phyloP scores from a whole-genome alignment of 2,329 filamentous ascomycete genomes.

The Cytospora paraplurivora region DNA sequence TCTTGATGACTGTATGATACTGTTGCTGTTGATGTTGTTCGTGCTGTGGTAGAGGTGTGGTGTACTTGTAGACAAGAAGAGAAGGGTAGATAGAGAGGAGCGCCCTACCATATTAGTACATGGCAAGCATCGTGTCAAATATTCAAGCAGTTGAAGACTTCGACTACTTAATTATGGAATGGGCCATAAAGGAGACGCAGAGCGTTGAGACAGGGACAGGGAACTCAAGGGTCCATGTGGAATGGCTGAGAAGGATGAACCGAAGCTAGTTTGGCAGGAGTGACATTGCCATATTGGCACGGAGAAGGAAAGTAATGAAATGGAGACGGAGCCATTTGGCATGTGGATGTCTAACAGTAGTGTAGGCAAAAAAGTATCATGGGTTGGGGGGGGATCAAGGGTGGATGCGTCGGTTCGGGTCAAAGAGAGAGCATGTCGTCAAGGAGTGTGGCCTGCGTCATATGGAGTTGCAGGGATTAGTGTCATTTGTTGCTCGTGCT shows the following conservation, averaged over 20 bases:
- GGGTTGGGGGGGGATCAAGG: slow-evolving; percentile 27
- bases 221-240: slow-evolving; percentile 29
- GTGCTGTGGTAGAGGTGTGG: neutral
- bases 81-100: slow-evolving; percentile 9
- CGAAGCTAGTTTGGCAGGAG: slow-evolving; percentile 34
- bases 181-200: slow-evolving; percentile 27
- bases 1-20: slow-evolving; percentile 17
- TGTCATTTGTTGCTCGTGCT: slow-evolving; percentile 22
- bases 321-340: slow-evolving; percentile 38
- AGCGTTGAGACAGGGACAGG: slow-evolving; percentile 31
- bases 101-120: slow-evolving; percentile 27
- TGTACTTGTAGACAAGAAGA: slow-evolving; percentile 8
- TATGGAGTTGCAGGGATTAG: slow-evolving; percentile 32
- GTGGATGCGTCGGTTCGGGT: slow-evolving; percentile 35
- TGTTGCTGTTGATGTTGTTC: slow-evolving; percentile 11
- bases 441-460: slow-evolving; percentile 38
- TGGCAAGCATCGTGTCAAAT: slow-evolving; percentile 23
- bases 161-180: slow-evolving; percentile 30
- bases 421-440: slow-evolving; percentile 36
- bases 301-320: slow-evolving; percentile 37
- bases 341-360: slow-evolving; percentile 34
- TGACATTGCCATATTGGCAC: slow-evolving; percentile 36
- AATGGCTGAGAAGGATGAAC: slow-evolving; percentile 33
- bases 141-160: slow-evolving; percentile 25
- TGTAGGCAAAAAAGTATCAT: slow-evolving; percentile 25